These are phyloP conservation scores for Zymoseptoria ardabiliae DNA, from an alignment of 2,329 filamentous ascomycete genomes.

Conservation along the genomic window DNA sequence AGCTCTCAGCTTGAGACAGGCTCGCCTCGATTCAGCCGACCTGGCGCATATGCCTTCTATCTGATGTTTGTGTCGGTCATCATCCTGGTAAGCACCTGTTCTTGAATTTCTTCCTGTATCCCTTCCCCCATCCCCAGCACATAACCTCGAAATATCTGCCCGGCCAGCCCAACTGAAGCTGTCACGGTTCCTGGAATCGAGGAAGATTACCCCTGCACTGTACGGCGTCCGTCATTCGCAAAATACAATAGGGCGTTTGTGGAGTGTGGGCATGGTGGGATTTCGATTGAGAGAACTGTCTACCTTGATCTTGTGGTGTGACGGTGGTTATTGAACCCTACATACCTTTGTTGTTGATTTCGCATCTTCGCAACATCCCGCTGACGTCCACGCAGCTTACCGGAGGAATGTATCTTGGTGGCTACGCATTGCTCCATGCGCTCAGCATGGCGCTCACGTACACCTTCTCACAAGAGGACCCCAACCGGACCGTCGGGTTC, in stretches of 20 bases:
- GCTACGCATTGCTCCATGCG: constrained; percentile 46
- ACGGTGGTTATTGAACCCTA: constrained; percentile 59
- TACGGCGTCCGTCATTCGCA: constrained; percentile 46
- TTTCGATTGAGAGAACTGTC: constrained; percentile 45
- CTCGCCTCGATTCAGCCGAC: constrained; percentile 63
- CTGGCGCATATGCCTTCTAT: constrained; percentile 76
- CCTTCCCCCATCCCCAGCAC: constrained; percentile 18
- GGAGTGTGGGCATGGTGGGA: constrained; percentile 47
- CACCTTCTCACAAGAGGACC: constrained; percentile 78
- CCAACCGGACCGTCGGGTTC: constrained; percentile 66
- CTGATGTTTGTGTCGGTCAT: constrained; percentile 62
- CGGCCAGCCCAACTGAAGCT: constrained; percentile 44
- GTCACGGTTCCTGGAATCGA: constrained; percentile 49
- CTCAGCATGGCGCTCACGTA: constrained; percentile 76
- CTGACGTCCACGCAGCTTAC: constrained; percentile 25
- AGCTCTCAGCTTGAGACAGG: constrained; percentile 64
- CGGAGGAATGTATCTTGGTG: constrained; percentile 43
- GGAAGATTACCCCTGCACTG: constrained; percentile 47
- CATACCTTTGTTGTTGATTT: constrained; percentile 36
- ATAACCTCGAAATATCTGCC: constrained; percentile 55
- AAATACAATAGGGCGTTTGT: constrained; percentile 36
- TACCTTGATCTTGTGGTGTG: constrained; percentile 47
- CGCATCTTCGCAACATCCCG: neutral
- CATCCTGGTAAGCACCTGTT: constrained; percentile 63
- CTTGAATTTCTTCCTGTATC: constrained; percentile 15